Conservation (phyloP, 371 early-diverging fungal genomes). For the Mortierella sp. region DNA sequence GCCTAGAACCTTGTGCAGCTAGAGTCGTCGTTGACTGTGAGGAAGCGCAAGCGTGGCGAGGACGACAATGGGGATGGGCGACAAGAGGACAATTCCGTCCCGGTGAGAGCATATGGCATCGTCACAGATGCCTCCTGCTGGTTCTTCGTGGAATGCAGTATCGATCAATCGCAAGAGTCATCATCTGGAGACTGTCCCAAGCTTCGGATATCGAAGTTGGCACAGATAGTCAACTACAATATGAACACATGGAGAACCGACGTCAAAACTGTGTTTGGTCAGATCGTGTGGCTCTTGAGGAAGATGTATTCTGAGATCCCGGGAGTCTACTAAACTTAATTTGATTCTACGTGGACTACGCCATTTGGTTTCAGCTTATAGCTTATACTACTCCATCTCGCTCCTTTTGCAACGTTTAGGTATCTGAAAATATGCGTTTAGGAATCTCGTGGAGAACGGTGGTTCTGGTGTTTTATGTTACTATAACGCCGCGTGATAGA, state of each 20-base stretch:
- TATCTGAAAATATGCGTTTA: no score
- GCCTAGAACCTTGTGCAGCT: conserved; percentile 35
- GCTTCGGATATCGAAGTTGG: conserved; percentile 19
- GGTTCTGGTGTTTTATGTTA: no score
- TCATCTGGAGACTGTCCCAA: conserved; percentile 16
- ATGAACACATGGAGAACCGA: conserved; percentile 19
- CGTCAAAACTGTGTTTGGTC: conserved; percentile 21
- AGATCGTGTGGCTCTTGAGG: conserved; percentile 33
- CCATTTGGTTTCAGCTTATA: no score
- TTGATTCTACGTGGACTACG: no score
- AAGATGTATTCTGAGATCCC: conserved; percentile 24
- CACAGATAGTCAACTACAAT: conserved; percentile 18
- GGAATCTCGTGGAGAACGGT: no score
- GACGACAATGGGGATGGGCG: conserved; percentile 13
- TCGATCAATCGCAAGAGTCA: conserved; percentile 15
- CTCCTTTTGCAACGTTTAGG: no score
- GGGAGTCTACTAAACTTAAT: no score
- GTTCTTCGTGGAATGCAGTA: conserved; percentile 36
- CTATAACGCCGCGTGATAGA: no score
- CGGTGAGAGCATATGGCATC: conserved; percentile 26
- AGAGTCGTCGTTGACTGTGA: conserved; percentile 24
- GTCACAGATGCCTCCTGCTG: conserved; percentile 23
- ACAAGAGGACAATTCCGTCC: conserved; percentile 12
- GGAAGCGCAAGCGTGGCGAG: conserved; percentile 18
- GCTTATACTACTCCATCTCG: no score